Evolutionary conservation across 2,329 filamentous ascomycete species (phyloP).

Genomic region (Didymella arachidicola): DNA sequence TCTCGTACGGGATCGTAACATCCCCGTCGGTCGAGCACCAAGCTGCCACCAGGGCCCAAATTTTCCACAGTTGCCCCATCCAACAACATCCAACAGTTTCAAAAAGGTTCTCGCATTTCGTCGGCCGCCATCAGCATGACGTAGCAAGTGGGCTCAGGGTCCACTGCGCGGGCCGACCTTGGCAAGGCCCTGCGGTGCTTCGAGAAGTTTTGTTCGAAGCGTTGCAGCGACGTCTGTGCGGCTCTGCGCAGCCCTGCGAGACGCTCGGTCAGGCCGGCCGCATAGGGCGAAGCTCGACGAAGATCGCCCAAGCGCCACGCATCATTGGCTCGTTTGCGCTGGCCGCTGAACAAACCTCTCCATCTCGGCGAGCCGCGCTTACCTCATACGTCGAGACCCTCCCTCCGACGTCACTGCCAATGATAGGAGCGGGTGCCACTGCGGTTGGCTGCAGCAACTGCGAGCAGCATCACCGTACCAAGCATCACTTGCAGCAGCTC

Average conservation of each 20-base stretch:
- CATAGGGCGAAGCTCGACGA: conserved; percentile 16
- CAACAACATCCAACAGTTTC: conserved; percentile 45
- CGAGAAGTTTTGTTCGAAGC: conserved; percentile 20
- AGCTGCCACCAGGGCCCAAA: conserved; percentile 15
- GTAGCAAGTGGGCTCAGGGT: conserved; percentile 40
- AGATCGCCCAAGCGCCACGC: conserved; percentile 11
- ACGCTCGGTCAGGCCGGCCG: conserved; percentile 9
- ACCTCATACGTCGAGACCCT: conserved; percentile 18
- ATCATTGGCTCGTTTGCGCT: conserved; percentile 4
- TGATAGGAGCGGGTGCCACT: conserved; percentile 9
- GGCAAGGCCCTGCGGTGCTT: conserved; percentile 11
- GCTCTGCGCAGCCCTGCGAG: conserved; percentile 20
- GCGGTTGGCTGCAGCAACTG: conserved; percentile 22
- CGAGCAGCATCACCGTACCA: conserved; percentile 14
- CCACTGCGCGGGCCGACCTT: conserved; percentile 31
- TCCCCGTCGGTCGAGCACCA: conserved; percentile 21
- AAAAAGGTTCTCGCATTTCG: conserved; percentile 23
- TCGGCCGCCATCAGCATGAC: conserved; percentile 34
- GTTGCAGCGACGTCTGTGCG: conserved; percentile 19
- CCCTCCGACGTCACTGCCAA: conserved; percentile 30
- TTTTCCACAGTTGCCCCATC: conserved; percentile 33
- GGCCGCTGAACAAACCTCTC: conserved; percentile 1
- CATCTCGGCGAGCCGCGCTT: conserved; percentile 34
- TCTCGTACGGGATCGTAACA: conserved; percentile 32
- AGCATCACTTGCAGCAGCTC: conserved; percentile 14